Conservation (phyloP, 2,329 filamentous ascomycete genomes). For the Colletotrichum tofieldiae region DNA sequence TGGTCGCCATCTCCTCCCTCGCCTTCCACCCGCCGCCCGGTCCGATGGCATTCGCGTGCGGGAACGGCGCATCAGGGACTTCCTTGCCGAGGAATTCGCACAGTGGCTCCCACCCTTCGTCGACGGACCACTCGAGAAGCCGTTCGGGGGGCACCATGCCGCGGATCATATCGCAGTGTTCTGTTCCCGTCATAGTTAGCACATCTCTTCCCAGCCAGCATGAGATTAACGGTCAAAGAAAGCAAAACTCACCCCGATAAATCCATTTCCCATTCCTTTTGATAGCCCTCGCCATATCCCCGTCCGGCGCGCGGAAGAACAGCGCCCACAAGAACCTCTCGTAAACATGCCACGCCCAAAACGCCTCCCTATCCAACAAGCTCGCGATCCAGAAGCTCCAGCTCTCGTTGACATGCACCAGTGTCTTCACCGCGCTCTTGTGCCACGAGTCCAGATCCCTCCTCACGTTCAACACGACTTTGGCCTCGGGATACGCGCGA, state of each 20-base stretch:
- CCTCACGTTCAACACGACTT: constrained; percentile 60
- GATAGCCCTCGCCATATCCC: constrained; percentile 48
- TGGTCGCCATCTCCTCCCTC: constrained; percentile 37
- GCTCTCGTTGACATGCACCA: constrained; percentile 45
- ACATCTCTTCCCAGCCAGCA: not conserved
- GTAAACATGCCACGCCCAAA: constrained; percentile 53
- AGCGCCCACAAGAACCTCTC: constrained; percentile 50
- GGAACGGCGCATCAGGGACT: constrained; percentile 53
- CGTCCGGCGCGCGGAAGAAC: constrained; percentile 50
- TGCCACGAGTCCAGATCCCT: constrained; percentile 60
- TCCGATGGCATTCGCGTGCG: constrained; percentile 49
- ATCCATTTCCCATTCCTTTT: constrained; percentile 50
- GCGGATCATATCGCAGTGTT: constrained; percentile 53
- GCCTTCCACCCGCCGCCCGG: constrained; percentile 32
- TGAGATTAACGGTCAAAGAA: not conserved
- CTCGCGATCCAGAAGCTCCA: constrained; percentile 51
- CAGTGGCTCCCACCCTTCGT: constrained; percentile 59
- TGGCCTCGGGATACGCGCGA: constrained; percentile 51
- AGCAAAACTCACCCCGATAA: constrained; percentile 37
- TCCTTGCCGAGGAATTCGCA: constrained; percentile 57
- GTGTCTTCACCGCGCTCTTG: constrained; percentile 49
- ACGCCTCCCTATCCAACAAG: constrained; percentile 49
- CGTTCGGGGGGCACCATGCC: constrained; percentile 49
- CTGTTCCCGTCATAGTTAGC: constrained; percentile 35
- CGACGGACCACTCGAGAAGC: constrained; percentile 54